These are phyloP conservation scores for Saturnispora diversa DNA, from an alignment of 805 yeast genomes.

Conservation along the genomic window DNA sequence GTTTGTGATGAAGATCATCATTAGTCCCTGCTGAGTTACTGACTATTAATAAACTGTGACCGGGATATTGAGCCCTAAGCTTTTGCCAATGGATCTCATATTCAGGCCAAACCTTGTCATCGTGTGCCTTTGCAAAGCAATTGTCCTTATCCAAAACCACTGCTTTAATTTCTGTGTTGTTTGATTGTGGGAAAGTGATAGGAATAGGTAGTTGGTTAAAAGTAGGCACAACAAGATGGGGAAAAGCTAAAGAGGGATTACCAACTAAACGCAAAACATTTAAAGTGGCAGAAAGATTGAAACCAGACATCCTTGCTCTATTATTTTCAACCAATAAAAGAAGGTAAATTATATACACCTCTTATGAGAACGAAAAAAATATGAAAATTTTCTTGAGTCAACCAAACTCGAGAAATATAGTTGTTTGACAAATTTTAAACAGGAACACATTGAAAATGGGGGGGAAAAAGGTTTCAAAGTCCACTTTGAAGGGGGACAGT, in stretches of 20 bases:
- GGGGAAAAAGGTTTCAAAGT: too few relatives aligned
- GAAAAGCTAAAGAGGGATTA: slow-evolving; percentile 63
- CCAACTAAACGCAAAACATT: slow-evolving; percentile 52
- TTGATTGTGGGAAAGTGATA: slow-evolving; percentile 8
- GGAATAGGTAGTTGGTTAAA: slow-evolving; percentile 28
- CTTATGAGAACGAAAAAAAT: too few relatives aligned
- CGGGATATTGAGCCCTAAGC: slow-evolving; percentile 52
- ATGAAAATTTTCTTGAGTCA: too few relatives aligned
- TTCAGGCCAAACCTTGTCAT: slow-evolving; percentile 70
- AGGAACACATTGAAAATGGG: too few relatives aligned
- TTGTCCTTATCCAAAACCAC: slow-evolving; percentile 91
- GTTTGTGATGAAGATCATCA: slow-evolving; percentile 52
- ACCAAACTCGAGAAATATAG: too few relatives aligned
- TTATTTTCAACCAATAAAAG: background rate
- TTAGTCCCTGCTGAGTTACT: slow-evolving; percentile 90
- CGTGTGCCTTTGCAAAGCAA: slow-evolving; percentile 83
- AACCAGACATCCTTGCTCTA: slow-evolving; percentile 14
- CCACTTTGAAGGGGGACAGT: too few relatives aligned
- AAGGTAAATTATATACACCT: background rate
- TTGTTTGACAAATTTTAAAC: too few relatives aligned
- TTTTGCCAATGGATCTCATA: slow-evolving; percentile 50
- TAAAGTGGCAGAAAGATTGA: slow-evolving; percentile 67
- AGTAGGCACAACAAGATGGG: slow-evolving; percentile 56
- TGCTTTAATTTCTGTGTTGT: slow-evolving; percentile 45
- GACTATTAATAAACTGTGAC: slow-evolving; percentile 60